These are phyloP conservation scores for Miscanthus lutarioriparius DNA, from an alignment of 176 grass and related monocot genomes.

Conservation along the genomic window DNA sequence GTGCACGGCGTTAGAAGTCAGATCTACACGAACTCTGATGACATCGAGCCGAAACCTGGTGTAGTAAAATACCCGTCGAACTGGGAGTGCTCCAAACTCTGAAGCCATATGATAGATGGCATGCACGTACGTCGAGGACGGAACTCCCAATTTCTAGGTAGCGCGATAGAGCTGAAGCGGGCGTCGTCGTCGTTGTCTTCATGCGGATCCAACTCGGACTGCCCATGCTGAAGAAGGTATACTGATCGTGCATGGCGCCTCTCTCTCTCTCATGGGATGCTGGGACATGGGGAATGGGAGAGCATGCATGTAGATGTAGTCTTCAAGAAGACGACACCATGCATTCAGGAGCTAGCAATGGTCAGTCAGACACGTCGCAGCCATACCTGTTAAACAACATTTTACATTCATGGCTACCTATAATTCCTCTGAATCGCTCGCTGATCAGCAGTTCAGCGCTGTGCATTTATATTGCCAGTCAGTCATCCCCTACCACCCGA, in stretches of 20 bases:
- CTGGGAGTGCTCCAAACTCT: conserved; percentile 47
- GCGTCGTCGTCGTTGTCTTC: not conserved
- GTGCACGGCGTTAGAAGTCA: not conserved
- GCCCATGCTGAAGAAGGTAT: too few relatives aligned
- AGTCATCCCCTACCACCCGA: too few relatives aligned
- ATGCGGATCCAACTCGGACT: not conserved
- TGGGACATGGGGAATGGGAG: too few relatives aligned
- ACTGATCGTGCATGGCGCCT: too few relatives aligned
- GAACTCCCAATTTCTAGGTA: conserved; percentile 25
- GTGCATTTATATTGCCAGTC: too few relatives aligned
- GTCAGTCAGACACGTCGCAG: not conserved
- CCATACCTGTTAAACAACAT: not conserved
- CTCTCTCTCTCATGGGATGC: too few relatives aligned
- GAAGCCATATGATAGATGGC: conserved; percentile 24
- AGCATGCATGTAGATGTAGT: not conserved
- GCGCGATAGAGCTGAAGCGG: not conserved
- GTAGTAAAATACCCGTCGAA: conserved; percentile 26
- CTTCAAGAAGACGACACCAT: not conserved
- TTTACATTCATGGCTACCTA: not conserved
- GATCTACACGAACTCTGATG: not conserved
- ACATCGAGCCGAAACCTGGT: not conserved
- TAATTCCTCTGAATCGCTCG: not conserved
- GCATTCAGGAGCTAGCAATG: not conserved
- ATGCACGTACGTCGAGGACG: conserved; percentile 38
- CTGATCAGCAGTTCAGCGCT: too few relatives aligned